Evolutionary conservation across 2,329 filamentous ascomycete genomes (phyloP), one percentile per base, ranked within the genome.

Genomic region (Fusarium robinianum): DNA sequence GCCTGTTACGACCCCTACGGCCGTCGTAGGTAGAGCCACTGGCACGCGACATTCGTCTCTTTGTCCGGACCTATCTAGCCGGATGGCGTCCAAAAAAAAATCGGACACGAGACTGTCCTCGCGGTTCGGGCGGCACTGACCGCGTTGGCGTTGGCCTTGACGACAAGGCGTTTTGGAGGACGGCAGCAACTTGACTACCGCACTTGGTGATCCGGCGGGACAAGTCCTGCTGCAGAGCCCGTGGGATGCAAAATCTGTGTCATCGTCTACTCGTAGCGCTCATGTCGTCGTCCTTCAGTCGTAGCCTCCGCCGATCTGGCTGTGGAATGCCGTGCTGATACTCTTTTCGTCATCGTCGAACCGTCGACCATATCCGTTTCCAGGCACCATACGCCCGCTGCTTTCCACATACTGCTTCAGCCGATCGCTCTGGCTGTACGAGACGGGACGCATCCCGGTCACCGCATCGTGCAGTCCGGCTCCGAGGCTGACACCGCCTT

Each of bases 291-390:
- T 58, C 51, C 38, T 64, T 78, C 75, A 78, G 63, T 79, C 76
- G 55, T 77, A 79, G 47, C 76, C 75, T 14, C 78, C 75, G 52
- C 89, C 90, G 57, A 96, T 84, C 70, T 97, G 94, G 73, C 90
- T 96, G 50, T 92, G 91, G 72, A 97, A 99, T 34, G 91, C 91
- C 38, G 94, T 97, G 64, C 90, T 96, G 62, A 97, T 83, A 70
- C 92, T 97, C 72, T 94, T 90, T 63, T 94, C 90, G 66, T 97
- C 94, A 57, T 99, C 94, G 58, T 99, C 94, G 51, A 86, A 83
- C 38, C 76, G 77, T 60, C 85, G 86, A 39, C 81, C 84, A 63
- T 81, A 89, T 38, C 85, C 82, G 65, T 84, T 88, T 52, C 79
- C 76, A 18, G 76, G 77, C 30, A 82, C 83, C 51, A 81, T 76